phyloP scores from a whole-genome alignment of 2,329 filamentous ascomycete species.

The Zymoseptoria pseudotritici region DNA sequence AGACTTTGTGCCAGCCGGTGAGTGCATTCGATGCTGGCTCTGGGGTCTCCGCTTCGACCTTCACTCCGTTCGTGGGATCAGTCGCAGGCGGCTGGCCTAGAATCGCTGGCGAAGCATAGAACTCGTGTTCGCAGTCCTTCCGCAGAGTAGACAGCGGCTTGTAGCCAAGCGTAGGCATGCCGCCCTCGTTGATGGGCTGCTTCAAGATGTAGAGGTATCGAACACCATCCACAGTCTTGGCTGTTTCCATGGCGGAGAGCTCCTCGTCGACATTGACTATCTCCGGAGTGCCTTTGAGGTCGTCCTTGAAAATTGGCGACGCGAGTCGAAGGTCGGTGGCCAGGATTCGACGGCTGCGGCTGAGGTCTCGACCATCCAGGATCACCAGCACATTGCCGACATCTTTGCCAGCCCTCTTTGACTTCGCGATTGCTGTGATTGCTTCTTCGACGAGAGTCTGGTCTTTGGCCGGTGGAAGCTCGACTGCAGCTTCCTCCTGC shows the following conservation, averaged over 20 bases:
- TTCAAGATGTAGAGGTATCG: slow-evolving; percentile 1
- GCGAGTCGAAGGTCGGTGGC: neutral
- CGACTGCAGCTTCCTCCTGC: neutral
- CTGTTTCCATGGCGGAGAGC: too few species aligned
- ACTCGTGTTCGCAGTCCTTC: neutral
- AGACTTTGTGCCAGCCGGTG: slow-evolving; percentile 13
- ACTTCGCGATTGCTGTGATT: slow-evolving; percentile 2
- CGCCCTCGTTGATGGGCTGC: neutral
- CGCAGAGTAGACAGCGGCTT: neutral
- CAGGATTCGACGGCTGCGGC: slow-evolving; percentile 1
- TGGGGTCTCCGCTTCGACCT: neutral
- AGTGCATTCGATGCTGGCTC: neutral
- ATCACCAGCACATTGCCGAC: slow-evolving; percentile 7
- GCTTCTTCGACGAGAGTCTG: slow-evolving; percentile 8
- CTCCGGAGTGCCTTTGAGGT: neutral
- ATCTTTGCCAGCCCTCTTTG: neutral
- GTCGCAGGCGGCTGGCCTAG: neutral
- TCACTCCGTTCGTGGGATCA: neutral
- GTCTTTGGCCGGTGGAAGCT: neutral
- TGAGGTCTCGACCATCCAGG: slow-evolving; percentile 1
- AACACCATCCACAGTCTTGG: neutral
- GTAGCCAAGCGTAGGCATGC: neutral
- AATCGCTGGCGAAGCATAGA: neutral
- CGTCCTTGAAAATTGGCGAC: neutral
- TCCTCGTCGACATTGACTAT: too few species aligned